A percentile compares a stretch with the other conserved stretches of the same genome.
These are phyloP conservation scores for Linum lewisii DNA, from an alignment of 345 rosid genomes.

Conservation along the genomic window DNA sequence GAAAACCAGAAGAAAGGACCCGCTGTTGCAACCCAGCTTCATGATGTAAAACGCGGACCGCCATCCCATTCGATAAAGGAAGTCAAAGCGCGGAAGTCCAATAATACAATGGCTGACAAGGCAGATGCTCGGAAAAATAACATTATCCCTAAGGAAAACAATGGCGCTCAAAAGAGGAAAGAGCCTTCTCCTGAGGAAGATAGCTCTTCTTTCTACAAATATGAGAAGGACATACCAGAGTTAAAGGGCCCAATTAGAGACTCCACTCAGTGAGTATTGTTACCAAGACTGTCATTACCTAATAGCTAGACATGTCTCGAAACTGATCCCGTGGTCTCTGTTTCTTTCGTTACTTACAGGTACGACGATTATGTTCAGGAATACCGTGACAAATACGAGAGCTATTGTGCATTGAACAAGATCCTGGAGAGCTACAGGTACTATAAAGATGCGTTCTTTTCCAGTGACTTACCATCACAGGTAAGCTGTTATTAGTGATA, in stretches of 20 bases:
- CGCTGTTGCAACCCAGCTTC: constrained; percentile 23
- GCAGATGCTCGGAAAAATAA: constrained; percentile 41
- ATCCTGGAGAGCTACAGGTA: constrained; percentile 74
- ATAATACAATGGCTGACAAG: constrained; percentile 17
- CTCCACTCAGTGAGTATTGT: constrained; percentile 59
- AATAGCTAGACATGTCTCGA: constrained; percentile 5
- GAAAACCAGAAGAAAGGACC: constrained; percentile 52
- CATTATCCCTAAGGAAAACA: constrained; percentile 25
- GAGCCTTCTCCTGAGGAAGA: constrained; percentile 56
- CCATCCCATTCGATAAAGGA: constrained; percentile 38
- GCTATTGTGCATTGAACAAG: constrained; percentile 66
- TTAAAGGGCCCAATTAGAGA: constrained; percentile 66
- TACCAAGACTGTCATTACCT: not conserved
- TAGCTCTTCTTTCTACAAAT: constrained; percentile 49
- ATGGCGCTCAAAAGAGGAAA: constrained; percentile 37
- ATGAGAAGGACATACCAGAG: constrained; percentile 76
- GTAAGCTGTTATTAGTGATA: no score
- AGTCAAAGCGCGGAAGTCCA: constrained; percentile 34
- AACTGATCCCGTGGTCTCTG: not conserved
- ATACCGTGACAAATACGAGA: constrained; percentile 62
- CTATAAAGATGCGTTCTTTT: not conserved
- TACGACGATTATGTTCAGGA: constrained; percentile 72
- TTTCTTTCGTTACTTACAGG: constrained; percentile 28
- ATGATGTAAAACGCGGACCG: constrained; percentile 45
- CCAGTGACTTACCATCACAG: not conserved